Percentiles rank a stretch among this genome's conserved stretches.
phyloP scores from a whole-genome alignment of 345 rosid genomes.

The Boechera stricta region DNA sequence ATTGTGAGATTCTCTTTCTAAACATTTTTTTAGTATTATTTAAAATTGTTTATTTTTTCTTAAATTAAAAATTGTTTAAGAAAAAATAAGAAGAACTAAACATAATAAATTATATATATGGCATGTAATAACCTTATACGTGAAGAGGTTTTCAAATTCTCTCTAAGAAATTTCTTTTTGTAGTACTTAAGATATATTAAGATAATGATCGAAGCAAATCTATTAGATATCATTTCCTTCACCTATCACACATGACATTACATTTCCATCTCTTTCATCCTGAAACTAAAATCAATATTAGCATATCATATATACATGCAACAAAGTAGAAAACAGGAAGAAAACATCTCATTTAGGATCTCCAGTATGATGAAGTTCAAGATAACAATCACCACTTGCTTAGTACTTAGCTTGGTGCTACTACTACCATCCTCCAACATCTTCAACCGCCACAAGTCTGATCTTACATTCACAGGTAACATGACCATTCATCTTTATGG shows the following conservation, averaged over 20 bases:
- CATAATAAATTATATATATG: too few relatives aligned
- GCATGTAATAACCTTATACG: too few relatives aligned
- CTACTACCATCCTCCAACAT: conserved; percentile 29
- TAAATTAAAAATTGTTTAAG: too few relatives aligned
- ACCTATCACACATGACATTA: not conserved
- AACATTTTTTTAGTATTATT: too few relatives aligned
- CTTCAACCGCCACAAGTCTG: conserved; percentile 2
- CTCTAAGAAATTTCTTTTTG: too few relatives aligned
- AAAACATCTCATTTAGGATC: conserved; percentile 1
- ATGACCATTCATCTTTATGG: not conserved
- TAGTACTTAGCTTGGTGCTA: conserved; percentile 33
- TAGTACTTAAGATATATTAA: too few relatives aligned
- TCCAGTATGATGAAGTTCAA: conserved; percentile 34
- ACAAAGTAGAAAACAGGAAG: not conserved
- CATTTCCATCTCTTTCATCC: too few relatives aligned
- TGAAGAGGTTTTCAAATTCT: too few relatives aligned
- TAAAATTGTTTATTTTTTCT: too few relatives aligned
- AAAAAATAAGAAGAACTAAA: too few relatives aligned
- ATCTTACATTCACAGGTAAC: conserved; percentile 20
- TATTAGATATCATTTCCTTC: not conserved
- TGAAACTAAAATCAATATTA: not conserved
- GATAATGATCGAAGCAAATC: not conserved
- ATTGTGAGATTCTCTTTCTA: too few relatives aligned
- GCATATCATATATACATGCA: too few relatives aligned
- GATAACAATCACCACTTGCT: conserved; percentile 29